Conservation (phyloP, 2,329 filamentous ascomycete species). For the Teratosphaeria destructans region DNA sequence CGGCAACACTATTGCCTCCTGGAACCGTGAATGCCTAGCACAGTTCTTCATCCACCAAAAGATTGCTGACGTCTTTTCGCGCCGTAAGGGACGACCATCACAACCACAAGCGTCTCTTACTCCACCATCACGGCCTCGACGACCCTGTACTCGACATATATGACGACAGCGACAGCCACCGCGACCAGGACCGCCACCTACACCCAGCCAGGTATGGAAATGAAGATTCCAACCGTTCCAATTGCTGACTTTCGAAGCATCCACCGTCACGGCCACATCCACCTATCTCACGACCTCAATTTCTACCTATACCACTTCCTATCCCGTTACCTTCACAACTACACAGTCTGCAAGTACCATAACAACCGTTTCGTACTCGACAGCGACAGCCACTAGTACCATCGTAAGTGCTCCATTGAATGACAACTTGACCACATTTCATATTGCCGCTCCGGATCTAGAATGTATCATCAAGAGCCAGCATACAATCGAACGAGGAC, state of each 20-base stretch:
- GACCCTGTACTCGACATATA: not conserved
- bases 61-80: not conserved
- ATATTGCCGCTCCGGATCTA: not conserved
- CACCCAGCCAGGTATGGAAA: not conserved
- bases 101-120: not conserved
- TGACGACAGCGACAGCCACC: not conserved
- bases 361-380: not conserved
- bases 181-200: not conserved
- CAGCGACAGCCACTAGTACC: not conserved
- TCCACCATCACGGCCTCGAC: not conserved
- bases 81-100: not conserved
- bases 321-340: not conserved
- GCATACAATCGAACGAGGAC: not conserved
- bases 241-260: not conserved
- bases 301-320: not conserved
- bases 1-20: not conserved
- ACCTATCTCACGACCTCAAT: not conserved
- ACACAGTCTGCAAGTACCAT: not conserved
- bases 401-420: not conserved
- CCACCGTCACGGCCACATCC: not conserved
- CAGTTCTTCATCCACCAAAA: not conserved
- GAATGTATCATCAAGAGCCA: not conserved
- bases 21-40: not conserved
- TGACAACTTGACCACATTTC: not conserved
- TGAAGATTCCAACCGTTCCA: not conserved